Evolutionary conservation across 2,329 filamentous ascomycete genomes (phyloP).

Genomic region (Fusarium verrucosum): DNA sequence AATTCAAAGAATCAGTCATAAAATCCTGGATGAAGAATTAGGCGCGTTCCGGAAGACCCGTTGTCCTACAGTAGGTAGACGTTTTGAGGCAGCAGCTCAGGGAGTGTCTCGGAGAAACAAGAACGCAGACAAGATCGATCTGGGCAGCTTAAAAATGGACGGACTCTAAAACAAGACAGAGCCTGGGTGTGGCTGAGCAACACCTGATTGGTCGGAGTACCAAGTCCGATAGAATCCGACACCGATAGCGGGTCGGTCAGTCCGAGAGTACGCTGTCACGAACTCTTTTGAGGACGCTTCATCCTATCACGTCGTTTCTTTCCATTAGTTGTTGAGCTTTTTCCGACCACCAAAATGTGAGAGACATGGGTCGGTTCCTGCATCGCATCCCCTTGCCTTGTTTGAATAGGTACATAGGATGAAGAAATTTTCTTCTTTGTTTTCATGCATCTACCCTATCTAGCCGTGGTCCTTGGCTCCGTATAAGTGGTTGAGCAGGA

Average conservation of each 20-base stretch:
- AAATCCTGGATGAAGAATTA: constrained; percentile 6
- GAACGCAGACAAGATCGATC: constrained; percentile 33
- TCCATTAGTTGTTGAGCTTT: constrained; percentile 4
- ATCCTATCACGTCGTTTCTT: constrained; percentile 24
- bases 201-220: constrained; percentile 31
- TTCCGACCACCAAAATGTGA: constrained; percentile 5
- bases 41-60: constrained; percentile 20
- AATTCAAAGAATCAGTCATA: background rate
- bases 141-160: constrained; percentile 21
- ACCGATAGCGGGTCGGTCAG: constrained; percentile 38
- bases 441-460: constrained; percentile 10
- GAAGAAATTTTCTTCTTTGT: constrained; percentile 14
- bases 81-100: constrained; percentile 5
- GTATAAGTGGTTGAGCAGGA: constrained; percentile 4
- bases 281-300: constrained; percentile 8
- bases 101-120: constrained; percentile 22
- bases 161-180: constrained; percentile 2
- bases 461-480: constrained; percentile 20
- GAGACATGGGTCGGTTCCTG: constrained; percentile 25
- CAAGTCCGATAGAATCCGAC: constrained; percentile 29
- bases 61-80: constrained; percentile 2
- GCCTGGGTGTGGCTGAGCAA: constrained; percentile 20
- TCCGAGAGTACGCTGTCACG: constrained; percentile 32
- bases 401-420: constrained; percentile 4
- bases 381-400: constrained; percentile 14